Conservation (phyloP, 2,329 filamentous ascomycete species). For the Daldinia sp. region DNA sequence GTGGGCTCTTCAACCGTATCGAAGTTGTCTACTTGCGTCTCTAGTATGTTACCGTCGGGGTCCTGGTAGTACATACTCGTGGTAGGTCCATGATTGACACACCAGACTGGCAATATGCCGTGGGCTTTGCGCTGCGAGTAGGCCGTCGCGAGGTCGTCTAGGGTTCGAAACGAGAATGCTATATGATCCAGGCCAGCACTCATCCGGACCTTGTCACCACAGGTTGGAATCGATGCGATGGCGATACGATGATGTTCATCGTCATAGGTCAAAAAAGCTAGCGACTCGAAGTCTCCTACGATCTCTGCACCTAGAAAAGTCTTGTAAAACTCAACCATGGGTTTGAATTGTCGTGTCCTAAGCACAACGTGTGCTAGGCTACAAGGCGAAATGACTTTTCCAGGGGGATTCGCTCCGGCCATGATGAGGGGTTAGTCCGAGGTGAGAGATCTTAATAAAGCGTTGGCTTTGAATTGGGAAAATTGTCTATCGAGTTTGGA, state of each 20-base stretch:
- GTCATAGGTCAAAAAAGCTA: conserved; percentile 55
- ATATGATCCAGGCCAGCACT: conserved; percentile 52
- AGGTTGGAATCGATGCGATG: conserved; percentile 45
- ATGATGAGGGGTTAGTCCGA: conserved; percentile 22
- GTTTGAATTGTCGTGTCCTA: conserved; percentile 39
- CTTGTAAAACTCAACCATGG: conserved; percentile 50
- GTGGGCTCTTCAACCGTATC: conserved; percentile 49
- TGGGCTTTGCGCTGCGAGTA: conserved; percentile 49
- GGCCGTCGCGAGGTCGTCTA: conserved; percentile 48
- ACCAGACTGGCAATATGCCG: conserved; percentile 53
- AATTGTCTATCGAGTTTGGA: neutral
- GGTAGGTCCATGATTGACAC: conserved; percentile 57
- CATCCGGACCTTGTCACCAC: conserved; percentile 34
- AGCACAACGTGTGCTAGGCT: conserved; percentile 42
- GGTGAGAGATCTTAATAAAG: neutral
- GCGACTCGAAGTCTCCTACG: conserved; percentile 36
- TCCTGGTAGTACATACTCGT: conserved; percentile 58
- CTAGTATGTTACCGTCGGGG: conserved; percentile 58
- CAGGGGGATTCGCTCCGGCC: conserved; percentile 20
- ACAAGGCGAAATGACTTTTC: conserved; percentile 39
- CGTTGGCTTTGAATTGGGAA: neutral
- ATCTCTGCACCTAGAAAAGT: conserved; percentile 49
- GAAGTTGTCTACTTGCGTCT: conserved; percentile 57
- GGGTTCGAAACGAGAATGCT: conserved; percentile 51
- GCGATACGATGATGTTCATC: conserved; percentile 59